Evolutionary conservation across 257 asterid genomes (phyloP).

Genomic region (Marsdenia floribunda): DNA sequence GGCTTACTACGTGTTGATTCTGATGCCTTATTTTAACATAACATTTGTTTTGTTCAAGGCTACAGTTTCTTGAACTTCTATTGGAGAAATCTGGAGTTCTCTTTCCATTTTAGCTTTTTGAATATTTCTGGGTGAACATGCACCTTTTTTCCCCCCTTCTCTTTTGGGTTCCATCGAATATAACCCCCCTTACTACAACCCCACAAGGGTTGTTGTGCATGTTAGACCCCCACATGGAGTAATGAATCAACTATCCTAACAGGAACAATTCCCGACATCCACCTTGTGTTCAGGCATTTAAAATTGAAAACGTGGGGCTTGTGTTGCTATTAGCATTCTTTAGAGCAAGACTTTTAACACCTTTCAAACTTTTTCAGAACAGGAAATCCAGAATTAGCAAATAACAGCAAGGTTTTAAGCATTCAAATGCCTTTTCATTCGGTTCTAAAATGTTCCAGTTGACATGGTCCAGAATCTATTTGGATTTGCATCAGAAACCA

Average conservation of each 20-base stretch:
- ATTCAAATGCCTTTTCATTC: not conserved
- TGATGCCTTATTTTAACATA: not conserved
- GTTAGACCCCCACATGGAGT: too few species aligned
- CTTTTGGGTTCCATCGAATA: not conserved
- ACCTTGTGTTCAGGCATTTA: not conserved
- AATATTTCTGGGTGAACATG: not conserved
- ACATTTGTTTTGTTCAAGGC: not conserved
- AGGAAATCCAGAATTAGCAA: not conserved
- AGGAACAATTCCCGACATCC: not conserved
- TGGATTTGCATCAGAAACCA: not conserved
- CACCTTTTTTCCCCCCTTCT: too few species aligned
- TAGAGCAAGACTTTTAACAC: not conserved
- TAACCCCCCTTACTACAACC: too few species aligned
- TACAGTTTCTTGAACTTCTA: not conserved
- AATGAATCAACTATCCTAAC: not conserved
- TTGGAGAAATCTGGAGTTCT: not conserved
- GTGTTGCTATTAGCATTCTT: not conserved
- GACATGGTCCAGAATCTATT: not conserved
- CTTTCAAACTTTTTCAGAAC: not conserved
- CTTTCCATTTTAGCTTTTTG: not conserved
- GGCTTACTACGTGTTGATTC: slow-evolving; percentile 3
- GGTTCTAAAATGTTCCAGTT: not conserved
- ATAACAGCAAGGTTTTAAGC: not conserved
- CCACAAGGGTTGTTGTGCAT: not conserved
- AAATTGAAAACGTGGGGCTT: not conserved